Evolutionary conservation across 164 flowering plant species (phyloP), one percentile per base, ranked within the genome.

Genomic region (Tetrastigma voinierianum): DNA sequence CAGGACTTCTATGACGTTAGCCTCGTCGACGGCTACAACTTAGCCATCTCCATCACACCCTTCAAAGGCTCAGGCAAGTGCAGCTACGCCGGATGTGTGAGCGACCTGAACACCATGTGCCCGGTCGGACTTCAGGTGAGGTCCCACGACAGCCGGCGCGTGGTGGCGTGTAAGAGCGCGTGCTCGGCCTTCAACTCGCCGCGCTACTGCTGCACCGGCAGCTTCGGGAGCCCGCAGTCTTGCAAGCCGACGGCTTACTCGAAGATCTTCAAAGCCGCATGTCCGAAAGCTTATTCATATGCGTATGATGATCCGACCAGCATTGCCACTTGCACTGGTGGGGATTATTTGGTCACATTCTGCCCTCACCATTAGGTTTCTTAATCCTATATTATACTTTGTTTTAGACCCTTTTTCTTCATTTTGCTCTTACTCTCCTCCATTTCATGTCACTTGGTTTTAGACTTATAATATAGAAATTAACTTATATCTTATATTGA

Each of bases 241-340:
- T 94, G 98, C 80, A 87, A 81, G 82, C 98, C 98, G 0, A 91
- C 98, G 1, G 91, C 93, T 0, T 91, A 94, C 59, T 94, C 98
- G 0, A 86, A 66, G 82, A 83, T 94, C 19, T 94, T 94, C 80
- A 94, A 94, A 77, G 56, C 83, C 1, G 97, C 97, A 15, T 94
- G 98, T 67, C 98, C 98, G 0, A 84, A 71, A 57, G 98, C 98
- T 6, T 94, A 94, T 69, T 91, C 97, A 3, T 94, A 94, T 66
- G 98, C 98, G 2, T 94, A 86, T 61, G 98, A 94, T 73, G 97
- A 91, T 74, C 97, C 98, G 4, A 90, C 96, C 6, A 94, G 98
- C 70, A 86, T 94, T 72, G 77, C 87, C 12, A 94, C 98, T 66
- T 94, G 98, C 79, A 81, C 85, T 51, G 80, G 91, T 13, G 93